Conservation (phyloP, 306 rosid species). For the Inga leiocalycina region DNA sequence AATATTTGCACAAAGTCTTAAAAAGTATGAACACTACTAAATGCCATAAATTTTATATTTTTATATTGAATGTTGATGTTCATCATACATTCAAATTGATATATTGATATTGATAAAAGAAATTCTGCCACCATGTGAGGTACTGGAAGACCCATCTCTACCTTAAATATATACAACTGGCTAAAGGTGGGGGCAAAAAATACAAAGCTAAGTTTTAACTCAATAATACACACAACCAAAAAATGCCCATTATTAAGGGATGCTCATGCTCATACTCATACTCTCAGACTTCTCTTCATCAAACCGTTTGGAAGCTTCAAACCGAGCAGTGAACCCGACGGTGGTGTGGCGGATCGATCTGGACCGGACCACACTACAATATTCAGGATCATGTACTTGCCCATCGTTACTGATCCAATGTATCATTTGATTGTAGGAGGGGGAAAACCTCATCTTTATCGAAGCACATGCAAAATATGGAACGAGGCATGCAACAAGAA, state of each 20-base stretch:
- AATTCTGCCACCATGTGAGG: background rate
- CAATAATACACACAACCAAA: conserved; percentile 23
- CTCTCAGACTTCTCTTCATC: conserved; percentile 45
- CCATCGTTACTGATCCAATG: conserved; percentile 89
- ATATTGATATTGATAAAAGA: background rate
- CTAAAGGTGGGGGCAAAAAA: conserved; percentile 35
- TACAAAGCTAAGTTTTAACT: conserved; percentile 38
- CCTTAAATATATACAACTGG: conserved; percentile 50
- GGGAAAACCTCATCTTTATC: conserved; percentile 84
- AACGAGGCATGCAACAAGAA: conserved; percentile 55
- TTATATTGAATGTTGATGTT: background rate
- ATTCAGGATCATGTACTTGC: conserved; percentile 74
- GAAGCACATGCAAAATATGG: conserved; percentile 72
- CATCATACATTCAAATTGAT: background rate
- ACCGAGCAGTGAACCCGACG: conserved; percentile 88
- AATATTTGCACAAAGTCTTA: background rate
- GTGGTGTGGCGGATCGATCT: conserved; percentile 75
- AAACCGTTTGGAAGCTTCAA: conserved; percentile 68
- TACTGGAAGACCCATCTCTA: conserved; percentile 28
- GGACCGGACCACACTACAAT: conserved; percentile 70
- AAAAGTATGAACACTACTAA: background rate
- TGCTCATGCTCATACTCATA: background rate
- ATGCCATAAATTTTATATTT: background rate
- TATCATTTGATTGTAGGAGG: conserved; percentile 84
- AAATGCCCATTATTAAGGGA: conserved; percentile 17